Evolutionary conservation across 768 basidiomycete genomes (phyloP), one percentile per base, ranked within the genome.

Genomic region (Tricholoma furcatifolium): DNA sequence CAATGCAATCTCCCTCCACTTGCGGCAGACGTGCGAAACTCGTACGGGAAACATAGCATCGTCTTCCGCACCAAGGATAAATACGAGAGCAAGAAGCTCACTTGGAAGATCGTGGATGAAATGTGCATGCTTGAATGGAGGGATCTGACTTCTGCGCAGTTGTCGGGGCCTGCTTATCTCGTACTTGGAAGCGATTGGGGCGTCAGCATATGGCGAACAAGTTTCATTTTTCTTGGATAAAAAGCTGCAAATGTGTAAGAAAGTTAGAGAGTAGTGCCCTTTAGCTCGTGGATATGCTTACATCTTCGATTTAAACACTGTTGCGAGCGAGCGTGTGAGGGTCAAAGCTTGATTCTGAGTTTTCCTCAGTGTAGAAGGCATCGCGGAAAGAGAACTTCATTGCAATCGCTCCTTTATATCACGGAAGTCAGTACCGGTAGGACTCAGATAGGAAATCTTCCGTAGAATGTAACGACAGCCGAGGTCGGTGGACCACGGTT

Each of bases 21-120:
- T 63, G 41, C 76, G 72, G 65, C 85, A 90, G 50, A 88, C 84
- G 57, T 88, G 87, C 7, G 88, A 88, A 44, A 87, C 74, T 40
- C 70, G 67, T 55, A 88, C 58, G 18, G 87, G 83, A 32, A 88
- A 75, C 70, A 78, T 76, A 45, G 67, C 62, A 63, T 83, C 79
- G 44, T 79, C 76, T 52, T 82, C 68, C 11, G 83, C 74, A 14
- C 82, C 87, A 12, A 84, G 67, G 20, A 80, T 62, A 63, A 91
- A 88, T 44, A 89, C 77, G 54, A 81, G 76, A 34, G 81, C 71
- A 35, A 90, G 74, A 15, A 91, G 65, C 62, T 91, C 88, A 27
- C 71, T 68, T 8, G 88, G 87, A 41, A 90, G 78, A 21, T 65
- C 62, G 54, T 76, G 76, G 48, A 88, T 81, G 54, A 78, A 75